Conservation (phyloP, 139 green algal genomes). For the Mychonastes homosphaera region DNA sequence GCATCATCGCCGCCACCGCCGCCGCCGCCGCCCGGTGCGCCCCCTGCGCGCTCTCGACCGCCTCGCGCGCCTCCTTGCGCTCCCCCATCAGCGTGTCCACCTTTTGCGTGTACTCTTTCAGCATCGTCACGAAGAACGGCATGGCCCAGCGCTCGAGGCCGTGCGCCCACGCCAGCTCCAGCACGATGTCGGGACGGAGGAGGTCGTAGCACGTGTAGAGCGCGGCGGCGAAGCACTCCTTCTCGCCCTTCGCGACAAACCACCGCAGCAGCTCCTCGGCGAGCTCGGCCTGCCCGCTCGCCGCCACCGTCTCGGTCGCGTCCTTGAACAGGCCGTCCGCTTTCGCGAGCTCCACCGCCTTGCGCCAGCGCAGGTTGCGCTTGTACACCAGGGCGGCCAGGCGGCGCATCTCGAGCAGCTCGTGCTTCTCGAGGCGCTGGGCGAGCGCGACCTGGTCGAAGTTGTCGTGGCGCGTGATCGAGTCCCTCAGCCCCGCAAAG, state of each 20-base stretch:
- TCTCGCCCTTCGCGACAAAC: conserved; percentile 60
- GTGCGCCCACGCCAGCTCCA: conserved; percentile 96
- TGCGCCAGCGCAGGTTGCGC: conserved; percentile 75
- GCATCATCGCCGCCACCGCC: too few species aligned
- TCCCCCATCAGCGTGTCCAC: conserved; percentile 59
- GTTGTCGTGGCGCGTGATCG: conserved; percentile 92
- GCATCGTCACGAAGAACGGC: conserved; percentile 88
- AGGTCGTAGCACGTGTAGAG: conserved; percentile 98
- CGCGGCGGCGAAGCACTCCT: conserved; percentile 94
- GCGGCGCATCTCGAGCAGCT: conserved; percentile 93
- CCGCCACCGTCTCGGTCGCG: conserved; percentile 88
- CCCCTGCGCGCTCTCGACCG: conserved; percentile 33
- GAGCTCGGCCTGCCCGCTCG: conserved; percentile 58
- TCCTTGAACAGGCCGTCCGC: conserved; percentile 64
- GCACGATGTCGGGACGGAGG: conserved; percentile 81
- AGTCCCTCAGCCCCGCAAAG: conserved; percentile 62
- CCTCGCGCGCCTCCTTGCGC: conserved; percentile 47
- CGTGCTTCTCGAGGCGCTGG: conserved; percentile 78
- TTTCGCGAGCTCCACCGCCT: conserved; percentile 80
- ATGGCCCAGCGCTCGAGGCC: conserved; percentile 83
- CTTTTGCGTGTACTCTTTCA: conserved; percentile 86
- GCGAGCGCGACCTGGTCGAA: conserved; percentile 74
- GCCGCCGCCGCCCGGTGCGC: conserved; percentile 21
- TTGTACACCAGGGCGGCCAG: conserved; percentile 89
- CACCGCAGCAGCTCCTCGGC: conserved; percentile 89